Evolutionary conservation across 208 protist species (phyloP), one percentile per base, ranked within the genome.

Genomic region (Crithidia thermophila): DNA sequence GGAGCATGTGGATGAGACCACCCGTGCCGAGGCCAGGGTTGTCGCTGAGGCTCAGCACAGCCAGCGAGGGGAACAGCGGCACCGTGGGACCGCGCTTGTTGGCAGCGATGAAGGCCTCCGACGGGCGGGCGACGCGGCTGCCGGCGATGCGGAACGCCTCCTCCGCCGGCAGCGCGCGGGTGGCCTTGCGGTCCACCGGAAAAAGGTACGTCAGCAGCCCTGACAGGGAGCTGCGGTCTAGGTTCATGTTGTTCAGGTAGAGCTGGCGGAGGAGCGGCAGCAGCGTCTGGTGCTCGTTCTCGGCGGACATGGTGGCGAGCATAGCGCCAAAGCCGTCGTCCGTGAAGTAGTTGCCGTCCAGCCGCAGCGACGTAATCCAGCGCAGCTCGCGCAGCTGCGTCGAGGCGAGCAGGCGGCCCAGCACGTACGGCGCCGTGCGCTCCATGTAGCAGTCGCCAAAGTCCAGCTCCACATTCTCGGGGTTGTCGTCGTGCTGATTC

Each of bases 211-310:
- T 82, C 46, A 92, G 59, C 61, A 95, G 68, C 31, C 82, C 89
- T 4, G 79, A 46, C 43, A 88, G 61, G 25, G 75, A 82, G 67
- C 72, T 64, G 52, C 50, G 42, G 59, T 92, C 85, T 2, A 95
- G 66, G 57, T 90, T 90, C 86, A 95, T 95, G 61, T 86, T 91
- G 71, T 91, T 88, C 23, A 95, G 72, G 64, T 90, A 93, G 27
- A 95, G 70, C 57, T 92, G 75, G 31, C 75, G 75, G 16, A 95
- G 69, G 13, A 83, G n/a, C 0, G 89, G 89, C 30, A 95, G 43
- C 42, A 89, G 64, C 6, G 52, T 51, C 37, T 61, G 67, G 13
- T n/a, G 45, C 50, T 90, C 77, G 60, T 91, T 89, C 21, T 72
- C 82, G 14, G 65, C 65, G 14, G 82, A 75, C 79, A 95, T 86